phyloP scores from a whole-genome alignment of 106 monocot species.

The Agapanthus africanus region DNA sequence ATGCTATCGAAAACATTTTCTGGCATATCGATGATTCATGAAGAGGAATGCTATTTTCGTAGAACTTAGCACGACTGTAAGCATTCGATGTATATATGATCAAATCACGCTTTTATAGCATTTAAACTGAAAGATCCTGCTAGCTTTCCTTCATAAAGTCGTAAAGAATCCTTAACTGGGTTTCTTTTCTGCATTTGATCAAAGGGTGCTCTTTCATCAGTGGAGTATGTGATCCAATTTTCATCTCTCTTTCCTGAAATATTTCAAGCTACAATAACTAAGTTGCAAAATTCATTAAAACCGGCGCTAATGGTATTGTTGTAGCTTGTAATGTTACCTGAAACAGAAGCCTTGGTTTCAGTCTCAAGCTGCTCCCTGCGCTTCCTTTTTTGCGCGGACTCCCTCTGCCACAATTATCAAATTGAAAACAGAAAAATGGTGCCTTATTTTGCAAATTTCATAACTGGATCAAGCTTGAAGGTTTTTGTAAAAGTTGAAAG shows the following conservation, averaged over 20 bases:
- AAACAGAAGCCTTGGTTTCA: conserved; percentile 3
- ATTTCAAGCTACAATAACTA: background rate
- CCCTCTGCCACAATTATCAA: conserved; percentile 42
- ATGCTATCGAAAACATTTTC: too few relatives aligned
- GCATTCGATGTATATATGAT: too few relatives aligned
- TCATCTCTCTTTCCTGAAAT: conserved; percentile 10
- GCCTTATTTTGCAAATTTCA: too few relatives aligned
- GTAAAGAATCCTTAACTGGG: conserved; percentile 52
- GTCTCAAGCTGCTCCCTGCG: conserved; percentile 23
- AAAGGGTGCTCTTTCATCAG: background rate
- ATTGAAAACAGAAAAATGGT: background rate
- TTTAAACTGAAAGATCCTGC: background rate
- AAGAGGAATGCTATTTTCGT: too few relatives aligned
- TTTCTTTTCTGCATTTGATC: conserved; percentile 12
- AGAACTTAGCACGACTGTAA: too few relatives aligned
- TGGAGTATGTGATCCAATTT: conserved; percentile 6
- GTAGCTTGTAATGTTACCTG: conserved; percentile 19
- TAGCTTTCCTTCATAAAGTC: background rate
- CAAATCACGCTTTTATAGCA: too few relatives aligned
- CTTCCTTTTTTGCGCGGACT: conserved; percentile 49
- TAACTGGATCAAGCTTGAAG: background rate
- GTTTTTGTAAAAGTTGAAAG: background rate
- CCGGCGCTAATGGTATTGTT: background rate
- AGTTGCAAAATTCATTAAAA: background rate
- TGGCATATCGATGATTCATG: too few relatives aligned